Evolutionary conservation across 1,284 basidiomycete genomes (phyloP).

Genomic region (Cutaneotrichosporon sp.): DNA sequence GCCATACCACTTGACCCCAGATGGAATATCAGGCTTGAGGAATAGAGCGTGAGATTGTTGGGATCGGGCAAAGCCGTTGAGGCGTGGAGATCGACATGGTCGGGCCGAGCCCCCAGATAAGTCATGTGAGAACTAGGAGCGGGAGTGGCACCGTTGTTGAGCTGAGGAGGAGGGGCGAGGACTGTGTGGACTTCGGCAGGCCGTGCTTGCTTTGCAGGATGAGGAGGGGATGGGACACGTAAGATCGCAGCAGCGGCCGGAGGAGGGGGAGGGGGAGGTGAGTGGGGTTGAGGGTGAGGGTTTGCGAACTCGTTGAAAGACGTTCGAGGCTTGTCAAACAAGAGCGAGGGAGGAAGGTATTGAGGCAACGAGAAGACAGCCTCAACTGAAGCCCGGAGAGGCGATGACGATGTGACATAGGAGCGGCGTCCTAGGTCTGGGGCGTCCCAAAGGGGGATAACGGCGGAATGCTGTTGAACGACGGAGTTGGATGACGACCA

Average conservation of each 20-base stretch:
- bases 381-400: slow-evolving; percentile 10
- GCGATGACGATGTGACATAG: slow-evolving; percentile 6
- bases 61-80: slow-evolving; percentile 11
- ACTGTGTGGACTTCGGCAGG: slow-evolving; percentile 22
- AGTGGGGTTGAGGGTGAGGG: neutral
- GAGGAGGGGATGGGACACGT: slow-evolving; percentile 17
- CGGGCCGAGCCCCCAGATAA: slow-evolving; percentile 10
- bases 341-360: slow-evolving; percentile 8
- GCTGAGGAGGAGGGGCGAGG: slow-evolving; percentile 17
- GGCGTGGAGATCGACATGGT: slow-evolving; percentile 2
- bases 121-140: slow-evolving; percentile 8
- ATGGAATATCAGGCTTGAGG: slow-evolving; percentile 38
- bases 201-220: slow-evolving; percentile 18
- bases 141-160: slow-evolving; percentile 3
- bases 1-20: slow-evolving; percentile 37
- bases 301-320: slow-evolving; percentile 5
- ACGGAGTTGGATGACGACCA: neutral
- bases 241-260: slow-evolving; percentile 13
- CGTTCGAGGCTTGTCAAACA: slow-evolving; percentile 9
- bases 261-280: slow-evolving; percentile 20
- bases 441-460: slow-evolving; percentile 17
- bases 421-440: slow-evolving; percentile 9
- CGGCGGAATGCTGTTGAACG: neutral
- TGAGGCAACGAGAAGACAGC: slow-evolving; percentile 3
- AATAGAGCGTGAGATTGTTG: slow-evolving; percentile 24